These are phyloP conservation scores for Barnettozyma vustinii DNA, from an alignment of 805 yeast genomes.

Conservation along the genomic window DNA sequence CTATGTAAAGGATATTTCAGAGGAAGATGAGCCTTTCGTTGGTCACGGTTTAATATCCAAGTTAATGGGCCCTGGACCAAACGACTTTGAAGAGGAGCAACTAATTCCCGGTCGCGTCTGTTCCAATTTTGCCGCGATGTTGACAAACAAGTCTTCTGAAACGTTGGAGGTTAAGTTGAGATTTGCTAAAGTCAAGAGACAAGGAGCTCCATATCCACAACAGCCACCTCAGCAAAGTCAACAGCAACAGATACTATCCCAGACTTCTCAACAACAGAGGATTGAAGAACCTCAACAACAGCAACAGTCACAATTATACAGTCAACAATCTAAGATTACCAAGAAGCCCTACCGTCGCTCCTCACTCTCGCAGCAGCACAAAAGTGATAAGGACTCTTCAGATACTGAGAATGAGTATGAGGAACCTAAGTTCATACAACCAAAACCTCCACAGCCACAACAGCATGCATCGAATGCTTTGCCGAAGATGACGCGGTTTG, in stretches of 20 bases:
- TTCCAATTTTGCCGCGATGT: constrained; percentile 47
- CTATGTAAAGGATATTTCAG: constrained; percentile 41
- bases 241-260: neutral
- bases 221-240: constrained; percentile 5
- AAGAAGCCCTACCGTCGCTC: constrained; percentile 7
- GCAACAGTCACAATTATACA: constrained; percentile 1
- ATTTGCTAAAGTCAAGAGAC: constrained; percentile 27
- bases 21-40: constrained; percentile 48
- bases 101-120: constrained; percentile 54
- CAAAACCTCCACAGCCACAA: constrained; percentile 8
- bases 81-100: constrained; percentile 21
- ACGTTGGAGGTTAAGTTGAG: constrained; percentile 55
- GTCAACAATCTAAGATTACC: constrained; percentile 1
- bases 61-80: constrained; percentile 22
- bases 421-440: constrained; percentile 14
- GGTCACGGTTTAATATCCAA: constrained; percentile 39
- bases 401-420: constrained; percentile 22
- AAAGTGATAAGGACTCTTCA: constrained; percentile 11
- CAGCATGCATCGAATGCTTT: constrained; percentile 4
- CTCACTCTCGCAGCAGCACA: constrained; percentile 11
- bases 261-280: neutral
- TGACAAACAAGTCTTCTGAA: constrained; percentile 33
- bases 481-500: constrained; percentile 26
- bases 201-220: constrained; percentile 2
- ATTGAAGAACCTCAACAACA: constrained; percentile 6